Evolutionary conservation across 768 basidiomycete species (phyloP).

Genomic region (Strobilomyces echinocephalus): DNA sequence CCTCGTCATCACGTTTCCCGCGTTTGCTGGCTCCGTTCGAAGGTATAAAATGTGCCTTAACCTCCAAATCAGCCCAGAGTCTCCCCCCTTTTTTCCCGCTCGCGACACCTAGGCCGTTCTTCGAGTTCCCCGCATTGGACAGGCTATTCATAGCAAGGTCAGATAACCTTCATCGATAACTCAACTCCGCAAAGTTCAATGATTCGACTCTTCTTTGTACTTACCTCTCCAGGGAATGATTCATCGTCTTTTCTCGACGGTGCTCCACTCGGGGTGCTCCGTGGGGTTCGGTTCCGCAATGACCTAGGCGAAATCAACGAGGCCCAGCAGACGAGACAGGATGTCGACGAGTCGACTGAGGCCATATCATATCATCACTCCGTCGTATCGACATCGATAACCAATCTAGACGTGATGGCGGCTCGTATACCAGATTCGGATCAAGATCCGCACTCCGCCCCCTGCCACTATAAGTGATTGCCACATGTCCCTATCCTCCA

Average conservation of each 20-base stretch:
- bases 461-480: conserved; percentile 40
- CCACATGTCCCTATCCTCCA: conserved; percentile 20
- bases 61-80: neutral
- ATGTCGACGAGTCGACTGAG: conserved; percentile 11
- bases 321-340: neutral
- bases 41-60: conserved; percentile 12
- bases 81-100: neutral
- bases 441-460: conserved; percentile 74
- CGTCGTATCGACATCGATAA: conserved; percentile 29
- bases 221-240: neutral
- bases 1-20: neutral
- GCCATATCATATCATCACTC: conserved; percentile 12
- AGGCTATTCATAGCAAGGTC: conserved; percentile 21
- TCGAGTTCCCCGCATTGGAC: conserved; percentile 10
- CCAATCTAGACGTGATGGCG: conserved; percentile 17
- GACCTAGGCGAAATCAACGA: neutral
- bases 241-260: conserved; percentile 1
- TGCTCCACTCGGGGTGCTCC: neutral
- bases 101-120: conserved; percentile 12
- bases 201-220: neutral
- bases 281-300: neutral
- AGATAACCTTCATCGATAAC: conserved; percentile 24
- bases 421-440: conserved; percentile 44
- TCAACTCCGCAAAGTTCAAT: neutral
- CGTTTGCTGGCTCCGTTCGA: neutral